Percentiles rank a stretch among this genome's conserved stretches.
These are phyloP conservation scores for Cylindricascospora bacillispora DNA, from an alignment of 1,139 yeast genomes.

Conservation along the genomic window DNA sequence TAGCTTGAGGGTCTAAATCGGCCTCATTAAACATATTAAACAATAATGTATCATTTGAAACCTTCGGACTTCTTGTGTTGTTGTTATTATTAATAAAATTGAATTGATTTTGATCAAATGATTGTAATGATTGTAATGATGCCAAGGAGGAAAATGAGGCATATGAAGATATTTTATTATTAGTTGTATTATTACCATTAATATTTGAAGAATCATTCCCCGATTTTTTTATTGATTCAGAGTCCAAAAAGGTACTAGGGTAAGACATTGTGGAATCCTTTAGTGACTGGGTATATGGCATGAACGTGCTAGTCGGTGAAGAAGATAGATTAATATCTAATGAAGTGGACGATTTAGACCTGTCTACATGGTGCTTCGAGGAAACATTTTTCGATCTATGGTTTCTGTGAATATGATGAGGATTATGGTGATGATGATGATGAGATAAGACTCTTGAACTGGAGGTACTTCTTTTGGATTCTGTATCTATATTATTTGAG, in stretches of 20 bases:
- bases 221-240: too few relatives aligned
- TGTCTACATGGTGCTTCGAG: conserved; percentile 3
- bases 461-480: too few relatives aligned
- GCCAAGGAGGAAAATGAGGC: conserved; percentile 22
- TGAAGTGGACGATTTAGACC: conserved; percentile 9
- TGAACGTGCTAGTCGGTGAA: conserved; percentile 4
- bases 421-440: conserved; percentile 4
- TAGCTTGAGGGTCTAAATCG: too few relatives aligned
- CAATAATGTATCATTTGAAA: too few relatives aligned
- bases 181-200: conserved; percentile 20
- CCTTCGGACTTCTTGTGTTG: too few relatives aligned
- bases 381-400: background rate
- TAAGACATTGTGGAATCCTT: conserved; percentile 8
- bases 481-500: too few relatives aligned
- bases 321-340: conserved; percentile 9
- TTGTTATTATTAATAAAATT: too few relatives aligned
- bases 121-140: conserved; percentile 23
- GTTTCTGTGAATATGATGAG: conserved; percentile 2
- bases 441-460: too few relatives aligned
- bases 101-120: conserved; percentile 17
- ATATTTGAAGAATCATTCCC: background rate
- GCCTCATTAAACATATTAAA: too few relatives aligned
- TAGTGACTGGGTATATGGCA: too few relatives aligned
- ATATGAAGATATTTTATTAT: conserved; percentile 20
- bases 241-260: conserved; percentile 8